phyloP scores from a whole-genome alignment of 2,329 filamentous ascomycete species.

The Aureobasidium subglaciale region DNA sequence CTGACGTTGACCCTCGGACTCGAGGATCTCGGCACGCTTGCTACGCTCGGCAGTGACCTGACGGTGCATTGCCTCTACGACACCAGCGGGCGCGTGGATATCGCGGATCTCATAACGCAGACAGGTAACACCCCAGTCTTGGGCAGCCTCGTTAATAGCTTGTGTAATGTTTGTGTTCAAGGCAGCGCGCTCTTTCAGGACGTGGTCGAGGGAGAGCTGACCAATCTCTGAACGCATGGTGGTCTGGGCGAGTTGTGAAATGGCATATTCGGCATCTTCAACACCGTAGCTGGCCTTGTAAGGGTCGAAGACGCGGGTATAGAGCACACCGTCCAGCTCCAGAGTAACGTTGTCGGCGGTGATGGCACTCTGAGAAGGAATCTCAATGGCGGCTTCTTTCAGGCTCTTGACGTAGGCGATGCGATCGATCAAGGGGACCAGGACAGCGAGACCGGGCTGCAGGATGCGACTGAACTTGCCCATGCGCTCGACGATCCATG shows the following conservation, averaged over 20 bases:
- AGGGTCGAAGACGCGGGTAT: conserved; percentile 92
- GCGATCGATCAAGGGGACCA: conserved; percentile 85
- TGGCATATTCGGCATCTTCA: conserved; percentile 97
- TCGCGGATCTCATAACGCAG: conserved; percentile 96
- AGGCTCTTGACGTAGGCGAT: conserved; percentile 97
- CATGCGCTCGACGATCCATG: conserved; percentile 99
- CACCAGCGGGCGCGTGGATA: conserved; percentile 88
- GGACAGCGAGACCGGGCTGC: conserved; percentile 79
- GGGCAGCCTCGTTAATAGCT: conserved; percentile 94
- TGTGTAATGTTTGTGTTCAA: conserved; percentile 98
- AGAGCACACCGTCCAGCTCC: conserved; percentile 90
- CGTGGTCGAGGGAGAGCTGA: conserved; percentile 91
- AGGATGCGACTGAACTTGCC: conserved; percentile 93
- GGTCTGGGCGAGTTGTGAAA: conserved; percentile 94
- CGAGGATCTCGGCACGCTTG: conserved; percentile 95
- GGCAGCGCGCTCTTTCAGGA: conserved; percentile 91
- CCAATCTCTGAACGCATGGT: conserved; percentile 99
- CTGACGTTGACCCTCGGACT: conserved; percentile 94
- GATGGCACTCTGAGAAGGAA: conserved; percentile 94
- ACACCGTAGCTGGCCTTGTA: conserved; percentile 99
- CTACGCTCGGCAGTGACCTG: conserved; percentile 96
- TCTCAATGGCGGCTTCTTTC: conserved; percentile 94
- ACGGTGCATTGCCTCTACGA: conserved; percentile 96
- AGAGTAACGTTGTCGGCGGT: conserved; percentile 97
- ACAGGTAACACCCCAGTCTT: conserved; percentile 94